phyloP scores from a whole-genome alignment of 768 basidiomycete genomes.

The Pleurotus sapidus region DNA sequence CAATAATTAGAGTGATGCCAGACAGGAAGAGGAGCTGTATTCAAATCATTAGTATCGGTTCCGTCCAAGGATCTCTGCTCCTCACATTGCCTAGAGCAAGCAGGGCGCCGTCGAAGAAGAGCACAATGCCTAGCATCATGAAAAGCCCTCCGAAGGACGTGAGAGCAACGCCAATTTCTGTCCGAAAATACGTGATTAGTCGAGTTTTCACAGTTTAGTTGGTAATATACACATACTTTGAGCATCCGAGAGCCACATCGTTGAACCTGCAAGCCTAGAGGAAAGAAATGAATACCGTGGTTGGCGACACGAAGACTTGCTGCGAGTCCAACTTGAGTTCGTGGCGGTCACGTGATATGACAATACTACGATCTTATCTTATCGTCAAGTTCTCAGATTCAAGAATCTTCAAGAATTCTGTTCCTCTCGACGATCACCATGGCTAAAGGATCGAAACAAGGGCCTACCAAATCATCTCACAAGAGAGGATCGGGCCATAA shows the following conservation, averaged over 20 bases:
- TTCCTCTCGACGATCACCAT: background rate
- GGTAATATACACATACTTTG: constrained; percentile 39
- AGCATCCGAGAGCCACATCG: constrained; percentile 66
- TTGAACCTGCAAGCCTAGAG: constrained; percentile 11
- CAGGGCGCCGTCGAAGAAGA: constrained; percentile 95
- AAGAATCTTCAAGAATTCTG: no score
- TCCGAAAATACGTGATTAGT: background rate
- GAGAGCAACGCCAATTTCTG: constrained; percentile 95
- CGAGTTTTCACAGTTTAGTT: constrained; percentile 9
- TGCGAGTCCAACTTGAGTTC: constrained; percentile 3
- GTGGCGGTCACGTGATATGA: background rate
- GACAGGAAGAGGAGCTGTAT: constrained; percentile 89
- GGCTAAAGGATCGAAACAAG: background rate
- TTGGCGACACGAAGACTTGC: background rate
- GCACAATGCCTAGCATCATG: constrained; percentile 93
- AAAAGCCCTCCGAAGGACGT: constrained; percentile 94
- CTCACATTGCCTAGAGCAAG: constrained; percentile 94
- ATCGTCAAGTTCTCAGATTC: no score
- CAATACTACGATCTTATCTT: no score
- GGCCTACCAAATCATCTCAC: background rate
- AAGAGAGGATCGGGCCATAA: background rate
- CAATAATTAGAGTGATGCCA: constrained; percentile 95
- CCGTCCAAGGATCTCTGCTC: background rate
- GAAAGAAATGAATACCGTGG: constrained; percentile 2
- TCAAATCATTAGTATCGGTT: background rate